Percentiles rank a stretch among this genome's conserved stretches.
These are phyloP conservation scores for Fragaria vesca DNA, from an alignment of 306 rosid species.

Conservation along the genomic window DNA sequence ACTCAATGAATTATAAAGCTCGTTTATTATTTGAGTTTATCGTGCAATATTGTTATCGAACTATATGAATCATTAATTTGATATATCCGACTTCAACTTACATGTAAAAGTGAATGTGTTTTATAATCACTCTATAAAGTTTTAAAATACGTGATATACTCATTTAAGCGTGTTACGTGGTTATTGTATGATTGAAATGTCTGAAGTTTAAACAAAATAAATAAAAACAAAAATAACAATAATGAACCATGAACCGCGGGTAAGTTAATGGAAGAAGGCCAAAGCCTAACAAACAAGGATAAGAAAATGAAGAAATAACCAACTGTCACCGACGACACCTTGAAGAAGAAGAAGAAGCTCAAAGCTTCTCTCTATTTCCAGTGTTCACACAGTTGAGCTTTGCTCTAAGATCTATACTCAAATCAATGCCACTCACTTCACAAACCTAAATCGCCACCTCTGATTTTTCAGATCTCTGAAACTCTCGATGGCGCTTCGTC, in stretches of 20 bases:
- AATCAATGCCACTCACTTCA: background rate
- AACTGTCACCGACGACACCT: background rate
- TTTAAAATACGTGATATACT: too few relatives aligned
- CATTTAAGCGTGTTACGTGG: too few relatives aligned
- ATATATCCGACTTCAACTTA: too few relatives aligned
- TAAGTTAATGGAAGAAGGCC: background rate
- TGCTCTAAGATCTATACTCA: background rate
- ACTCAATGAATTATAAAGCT: too few relatives aligned
- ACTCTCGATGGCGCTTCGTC: conserved; percentile 45
- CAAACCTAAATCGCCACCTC: background rate
- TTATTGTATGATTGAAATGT: too few relatives aligned
- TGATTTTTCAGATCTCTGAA: conserved; percentile 23
- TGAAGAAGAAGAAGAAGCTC: background rate
- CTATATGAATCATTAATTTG: too few relatives aligned
- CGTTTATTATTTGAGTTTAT: too few relatives aligned
- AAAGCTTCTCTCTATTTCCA: background rate
- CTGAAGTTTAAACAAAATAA: too few relatives aligned
- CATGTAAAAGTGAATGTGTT: too few relatives aligned
- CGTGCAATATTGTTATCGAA: too few relatives aligned
- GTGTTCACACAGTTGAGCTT: background rate
- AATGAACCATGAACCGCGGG: background rate
- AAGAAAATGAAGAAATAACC: background rate
- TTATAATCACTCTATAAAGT: too few relatives aligned
- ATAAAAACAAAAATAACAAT: background rate
- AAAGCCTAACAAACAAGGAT: background rate